Conservation (phyloP, 805 yeast species). For the Teunomyces stri region DNA sequence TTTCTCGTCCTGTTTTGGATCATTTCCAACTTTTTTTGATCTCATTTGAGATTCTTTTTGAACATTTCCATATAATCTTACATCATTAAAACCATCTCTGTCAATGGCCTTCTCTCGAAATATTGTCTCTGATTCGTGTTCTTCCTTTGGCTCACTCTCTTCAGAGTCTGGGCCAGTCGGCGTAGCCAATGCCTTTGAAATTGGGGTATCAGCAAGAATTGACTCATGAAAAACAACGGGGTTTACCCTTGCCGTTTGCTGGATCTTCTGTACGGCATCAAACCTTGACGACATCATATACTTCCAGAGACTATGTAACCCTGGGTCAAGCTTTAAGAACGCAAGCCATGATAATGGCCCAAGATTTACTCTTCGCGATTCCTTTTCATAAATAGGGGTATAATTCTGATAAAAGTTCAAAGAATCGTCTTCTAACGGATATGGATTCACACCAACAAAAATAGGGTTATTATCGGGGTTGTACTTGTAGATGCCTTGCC, state of each 20-base stretch:
- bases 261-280: background rate
- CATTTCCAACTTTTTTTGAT: background rate
- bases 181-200: background rate
- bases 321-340: constrained; percentile 45
- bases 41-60: background rate
- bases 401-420: constrained; percentile 44
- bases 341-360: constrained; percentile 56
- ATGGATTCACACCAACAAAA: constrained; percentile 24
- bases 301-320: constrained; percentile 6
- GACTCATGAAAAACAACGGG: background rate
- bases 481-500: constrained; percentile 1
- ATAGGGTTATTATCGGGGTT: constrained; percentile 11
- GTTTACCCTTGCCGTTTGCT: constrained; percentile 1
- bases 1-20: background rate
- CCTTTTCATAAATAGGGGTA: constrained; percentile 41
- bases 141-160: background rate
- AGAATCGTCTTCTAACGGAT: constrained; percentile 23
- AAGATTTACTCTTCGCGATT: constrained; percentile 40
- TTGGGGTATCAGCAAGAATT: background rate
- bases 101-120: constrained; percentile 25
- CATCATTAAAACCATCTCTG: constrained; percentile 23
- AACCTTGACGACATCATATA: constrained; percentile 6
- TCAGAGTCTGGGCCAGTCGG: background rate
- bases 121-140: constrained; percentile 12
- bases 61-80: constrained; percentile 15